Conservation (phyloP, 2,329 filamentous ascomycete genomes). For the Fusarium irregulare region DNA sequence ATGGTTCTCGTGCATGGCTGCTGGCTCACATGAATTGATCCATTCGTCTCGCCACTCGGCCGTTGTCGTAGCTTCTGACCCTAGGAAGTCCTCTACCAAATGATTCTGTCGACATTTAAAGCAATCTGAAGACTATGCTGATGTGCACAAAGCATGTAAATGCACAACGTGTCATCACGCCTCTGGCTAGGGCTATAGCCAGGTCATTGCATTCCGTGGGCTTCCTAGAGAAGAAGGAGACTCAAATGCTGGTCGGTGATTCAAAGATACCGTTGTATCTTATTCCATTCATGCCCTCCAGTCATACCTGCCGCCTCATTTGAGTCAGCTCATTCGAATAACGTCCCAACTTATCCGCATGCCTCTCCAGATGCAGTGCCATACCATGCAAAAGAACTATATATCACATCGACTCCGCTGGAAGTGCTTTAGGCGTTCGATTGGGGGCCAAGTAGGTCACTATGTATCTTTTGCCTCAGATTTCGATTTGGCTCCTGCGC, state of each 20-base stretch:
- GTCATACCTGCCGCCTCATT: constrained; percentile 38
- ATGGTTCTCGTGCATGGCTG: constrained; percentile 49
- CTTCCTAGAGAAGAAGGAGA: constrained; percentile 26
- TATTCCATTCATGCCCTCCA: constrained; percentile 30
- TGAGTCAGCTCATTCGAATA: constrained; percentile 7
- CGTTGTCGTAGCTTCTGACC: constrained; percentile 5
- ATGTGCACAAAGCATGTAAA: constrained; percentile 33
- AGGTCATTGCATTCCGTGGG: constrained; percentile 30
- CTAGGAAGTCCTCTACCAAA: constrained; percentile 25
- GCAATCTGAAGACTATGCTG: constrained; percentile 28
- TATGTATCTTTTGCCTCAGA: constrained; percentile 3
- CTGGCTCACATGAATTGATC: constrained; percentile 51
- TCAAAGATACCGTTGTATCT: constrained; percentile 22
- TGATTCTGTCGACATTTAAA: constrained; percentile 30
- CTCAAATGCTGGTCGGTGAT: constrained; percentile 12
- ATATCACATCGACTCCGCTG: constrained; percentile 35
- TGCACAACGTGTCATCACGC: constrained; percentile 46
- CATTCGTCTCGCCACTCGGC: constrained; percentile 23
- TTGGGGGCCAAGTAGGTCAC: constrained; percentile 3
- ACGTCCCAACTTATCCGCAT: constrained; percentile 18
- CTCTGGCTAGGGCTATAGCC: constrained; percentile 26
- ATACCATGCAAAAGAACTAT: constrained; percentile 26
- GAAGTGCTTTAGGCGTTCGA: constrained; percentile 1
- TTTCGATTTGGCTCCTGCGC: background rate
- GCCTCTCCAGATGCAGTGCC: constrained; percentile 13